Evolutionary conservation across 2,329 filamentous ascomycete genomes (phyloP).

Genomic region (Aspergillus calidoustus): DNA sequence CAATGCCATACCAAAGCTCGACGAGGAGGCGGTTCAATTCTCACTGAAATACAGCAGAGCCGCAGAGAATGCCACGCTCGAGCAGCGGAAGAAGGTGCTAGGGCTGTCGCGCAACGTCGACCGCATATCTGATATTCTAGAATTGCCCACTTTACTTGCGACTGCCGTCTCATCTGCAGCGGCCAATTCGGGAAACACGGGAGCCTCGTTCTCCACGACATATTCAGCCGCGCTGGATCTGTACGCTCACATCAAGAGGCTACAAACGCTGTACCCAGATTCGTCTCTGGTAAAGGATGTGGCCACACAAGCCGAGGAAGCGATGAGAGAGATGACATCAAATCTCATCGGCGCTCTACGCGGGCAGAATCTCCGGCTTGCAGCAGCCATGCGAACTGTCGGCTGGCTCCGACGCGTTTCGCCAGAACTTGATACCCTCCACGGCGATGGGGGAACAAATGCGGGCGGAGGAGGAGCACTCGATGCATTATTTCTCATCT

Average conservation of each 20-base stretch:
- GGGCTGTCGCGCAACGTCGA: constrained; percentile 86
- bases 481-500: constrained; percentile 84
- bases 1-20: constrained; percentile 75
- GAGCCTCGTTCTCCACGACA: constrained; percentile 61
- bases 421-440: constrained; percentile 69
- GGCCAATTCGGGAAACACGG: constrained; percentile 48
- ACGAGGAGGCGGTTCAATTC: constrained; percentile 78
- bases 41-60: constrained; percentile 80
- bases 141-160: constrained; percentile 82
- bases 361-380: constrained; percentile 79
- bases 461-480: constrained; percentile 66
- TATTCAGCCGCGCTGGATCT: constrained; percentile 91
- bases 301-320: constrained; percentile 75
- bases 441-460: constrained; percentile 32
- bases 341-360: constrained; percentile 81
- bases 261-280: constrained; percentile 80
- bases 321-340: constrained; percentile 85
- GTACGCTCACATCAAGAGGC: constrained; percentile 86
- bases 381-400: constrained; percentile 85
- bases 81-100: constrained; percentile 76
- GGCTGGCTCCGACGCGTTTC: constrained; percentile 88
- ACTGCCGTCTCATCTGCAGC: constrained; percentile 64
- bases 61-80: constrained; percentile 70
- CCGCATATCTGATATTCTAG: constrained; percentile 85
- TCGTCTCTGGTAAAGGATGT: constrained; percentile 77